Evolutionary conservation across 306 rosid species (phyloP), one percentile per base, ranked within the genome.

Genomic region (Lithocarpus polystachyus): DNA sequence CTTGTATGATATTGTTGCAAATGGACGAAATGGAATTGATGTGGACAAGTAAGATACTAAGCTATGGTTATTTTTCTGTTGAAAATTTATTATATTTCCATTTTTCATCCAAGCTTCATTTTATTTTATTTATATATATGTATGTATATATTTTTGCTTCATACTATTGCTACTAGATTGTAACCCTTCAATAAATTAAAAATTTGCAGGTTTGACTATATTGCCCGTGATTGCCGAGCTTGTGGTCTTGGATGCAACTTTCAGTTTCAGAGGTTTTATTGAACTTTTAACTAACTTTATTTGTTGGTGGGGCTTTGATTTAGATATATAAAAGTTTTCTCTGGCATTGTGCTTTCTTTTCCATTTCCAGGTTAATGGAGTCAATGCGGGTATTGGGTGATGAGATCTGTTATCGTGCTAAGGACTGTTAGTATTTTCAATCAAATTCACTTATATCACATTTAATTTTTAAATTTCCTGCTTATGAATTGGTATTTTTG

Each of bases 1-100:
- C 89, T 80, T 95, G 78, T 95, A 91, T 85, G 99, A 95, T 76
- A 91, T 95, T 75, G 99, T 95, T 85, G 99, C 99, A 80, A 95
- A 95, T 87, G 99, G 99, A 59, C 88, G 96, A 78, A 95, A 95
- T 83, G 98, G 99, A 80, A 90, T 95, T 80, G 99, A 95, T 90
- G 99, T 95, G 81, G 99, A 95, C 90, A 92, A 92, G 99, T 94
- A 84, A 88, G 89, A 55, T 55, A n/a, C n/a, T n/a, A n/a, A n/a
- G n/a, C n/a, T n/a, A 37, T 74, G 13, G 72, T 77, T 45, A 35
- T 48, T 53, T 23, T 52, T 74, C 74, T 48, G 45, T 74, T 31
- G 43, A 19, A 59, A 74, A 29, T 79, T 31, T 67, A 53, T 33
- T 77, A 24, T 56, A 51, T 56, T 40, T 51, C 37, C 31, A 31